Evolutionary conservation across 306 rosid genomes (phyloP).

Genomic region (Quercus mongolica): DNA sequence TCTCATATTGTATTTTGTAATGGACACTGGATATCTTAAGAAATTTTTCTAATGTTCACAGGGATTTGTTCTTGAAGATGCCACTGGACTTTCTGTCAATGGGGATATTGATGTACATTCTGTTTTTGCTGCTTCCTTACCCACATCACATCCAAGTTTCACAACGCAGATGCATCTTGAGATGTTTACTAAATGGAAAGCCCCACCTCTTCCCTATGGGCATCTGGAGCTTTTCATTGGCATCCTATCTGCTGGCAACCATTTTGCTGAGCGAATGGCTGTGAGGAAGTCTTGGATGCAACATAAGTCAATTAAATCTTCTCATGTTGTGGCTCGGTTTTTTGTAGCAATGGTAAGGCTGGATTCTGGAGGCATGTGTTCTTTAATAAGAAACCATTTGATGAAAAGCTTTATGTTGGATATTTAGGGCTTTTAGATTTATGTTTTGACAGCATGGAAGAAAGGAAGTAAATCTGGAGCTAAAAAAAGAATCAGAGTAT

Average conservation of each 20-base stretch:
- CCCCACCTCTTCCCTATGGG: slow-evolving; percentile 45
- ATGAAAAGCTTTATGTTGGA: slow-evolving; percentile 18
- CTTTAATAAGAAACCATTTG: neutral
- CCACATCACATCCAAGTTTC: slow-evolving; percentile 91
- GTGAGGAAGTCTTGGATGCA: slow-evolving; percentile 99
- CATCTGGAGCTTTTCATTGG: slow-evolving; percentile 79
- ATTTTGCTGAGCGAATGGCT: slow-evolving; percentile 96
- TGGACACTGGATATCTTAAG: neutral
- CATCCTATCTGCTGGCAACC: slow-evolving; percentile 93
- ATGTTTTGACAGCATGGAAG: slow-evolving; percentile 67
- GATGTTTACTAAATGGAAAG: slow-evolving; percentile 72
- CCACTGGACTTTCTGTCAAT: slow-evolving; percentile 79
- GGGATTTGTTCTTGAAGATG: slow-evolving; percentile 98
- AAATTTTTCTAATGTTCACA: slow-evolving; percentile 22
- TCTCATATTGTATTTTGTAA: neutral
- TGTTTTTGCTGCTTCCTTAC: slow-evolving; percentile 74
- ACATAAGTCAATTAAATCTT: slow-evolving; percentile 68
- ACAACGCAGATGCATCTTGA: slow-evolving; percentile 84
- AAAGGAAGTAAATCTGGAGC: slow-evolving; percentile 75
- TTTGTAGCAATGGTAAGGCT: slow-evolving; percentile 84
- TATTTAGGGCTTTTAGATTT: slow-evolving; percentile 20
- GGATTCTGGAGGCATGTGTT: neutral
- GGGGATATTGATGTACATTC: slow-evolving; percentile 89
- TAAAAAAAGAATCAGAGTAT: slow-evolving; percentile 83
- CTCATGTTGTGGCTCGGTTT: slow-evolving; percentile 75